Evolutionary conservation across 2,329 filamentous ascomycete genomes (phyloP).

Genomic region (Aquanectria penicillioides): DNA sequence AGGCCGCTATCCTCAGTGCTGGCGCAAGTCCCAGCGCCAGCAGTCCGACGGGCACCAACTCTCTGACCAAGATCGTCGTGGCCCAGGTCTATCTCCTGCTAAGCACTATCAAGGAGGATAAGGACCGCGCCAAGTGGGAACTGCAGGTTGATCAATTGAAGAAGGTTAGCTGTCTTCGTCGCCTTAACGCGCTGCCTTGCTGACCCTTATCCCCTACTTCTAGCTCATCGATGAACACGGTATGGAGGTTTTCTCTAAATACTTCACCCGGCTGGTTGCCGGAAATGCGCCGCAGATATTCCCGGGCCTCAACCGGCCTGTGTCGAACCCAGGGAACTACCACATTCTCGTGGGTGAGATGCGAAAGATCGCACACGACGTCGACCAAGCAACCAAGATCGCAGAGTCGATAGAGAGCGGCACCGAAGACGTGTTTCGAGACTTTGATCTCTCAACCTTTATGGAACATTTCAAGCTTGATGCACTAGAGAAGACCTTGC

Average conservation of each 20-base stretch:
- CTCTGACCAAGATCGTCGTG: conserved; percentile 91
- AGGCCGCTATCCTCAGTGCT: conserved; percentile 66
- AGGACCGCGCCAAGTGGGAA: conserved; percentile 91
- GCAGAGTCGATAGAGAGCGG: conserved; percentile 91
- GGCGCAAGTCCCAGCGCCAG: conserved; percentile 69
- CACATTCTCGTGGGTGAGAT: conserved; percentile 85
- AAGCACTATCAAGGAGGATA: conserved; percentile 94
- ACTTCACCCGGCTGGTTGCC: conserved; percentile 91
- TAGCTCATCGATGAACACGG: conserved; percentile 97
- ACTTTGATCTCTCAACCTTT: conserved; percentile 96
- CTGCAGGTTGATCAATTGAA: conserved; percentile 89
- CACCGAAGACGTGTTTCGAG: conserved; percentile 92
- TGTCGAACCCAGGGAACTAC: conserved; percentile 83
- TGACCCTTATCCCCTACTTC: conserved; percentile 32
- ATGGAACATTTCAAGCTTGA: conserved; percentile 97
- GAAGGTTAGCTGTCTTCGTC: conserved; percentile 70
- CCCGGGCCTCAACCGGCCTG: conserved; percentile 76
- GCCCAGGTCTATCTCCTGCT: conserved; percentile 95
- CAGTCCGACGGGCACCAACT: conserved; percentile 70
- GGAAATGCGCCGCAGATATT: conserved; percentile 94
- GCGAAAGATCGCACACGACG: conserved; percentile 83
- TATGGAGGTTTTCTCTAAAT: conserved; percentile 98
- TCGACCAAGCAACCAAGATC: conserved; percentile 87
- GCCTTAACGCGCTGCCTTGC: conserved; percentile 6
- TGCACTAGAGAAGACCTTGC: conserved; percentile 84